These are phyloP conservation scores for Geotrichum cucujoidarum DNA, from an alignment of 1,139 yeast genomes.

Conservation along the genomic window DNA sequence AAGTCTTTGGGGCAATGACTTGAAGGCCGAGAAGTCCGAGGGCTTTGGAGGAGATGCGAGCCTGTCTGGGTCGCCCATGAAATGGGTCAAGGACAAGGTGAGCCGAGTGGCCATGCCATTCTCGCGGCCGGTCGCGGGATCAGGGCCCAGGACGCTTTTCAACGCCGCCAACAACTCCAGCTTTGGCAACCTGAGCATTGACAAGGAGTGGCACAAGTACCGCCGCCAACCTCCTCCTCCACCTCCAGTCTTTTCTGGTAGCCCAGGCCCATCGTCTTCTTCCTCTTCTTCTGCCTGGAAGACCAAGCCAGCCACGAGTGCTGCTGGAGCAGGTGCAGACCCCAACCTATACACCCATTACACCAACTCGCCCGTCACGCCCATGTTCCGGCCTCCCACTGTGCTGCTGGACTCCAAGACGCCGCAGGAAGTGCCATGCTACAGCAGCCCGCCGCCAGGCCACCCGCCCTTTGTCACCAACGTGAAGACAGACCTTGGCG, in stretches of 20 bases:
- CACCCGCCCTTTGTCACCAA: no score
- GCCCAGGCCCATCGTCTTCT: no score
- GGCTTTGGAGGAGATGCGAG: background rate
- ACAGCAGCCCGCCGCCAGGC: no score
- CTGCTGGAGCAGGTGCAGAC: background rate
- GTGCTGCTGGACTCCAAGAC: background rate
- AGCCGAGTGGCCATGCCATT: background rate
- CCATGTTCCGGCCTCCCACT: background rate
- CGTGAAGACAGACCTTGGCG: no score
- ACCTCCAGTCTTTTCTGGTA: no score
- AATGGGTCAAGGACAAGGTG: conserved; percentile 1
- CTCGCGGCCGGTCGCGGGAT: background rate
- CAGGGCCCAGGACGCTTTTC: background rate
- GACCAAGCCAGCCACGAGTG: background rate
- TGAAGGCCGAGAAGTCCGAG: conserved; percentile 7
- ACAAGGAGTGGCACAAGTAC: conserved; percentile 14
- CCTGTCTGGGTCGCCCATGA: background rate
- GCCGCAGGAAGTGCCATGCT: background rate
- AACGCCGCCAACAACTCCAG: background rate
- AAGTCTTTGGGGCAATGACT: no score
- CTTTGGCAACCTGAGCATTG: conserved; percentile 8
- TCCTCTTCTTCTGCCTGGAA: no score
- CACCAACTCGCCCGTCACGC: background rate
- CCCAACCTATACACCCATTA: background rate
- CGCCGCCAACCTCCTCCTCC: no score